Evolutionary conservation across 495 filamentous ascomycete genomes (phyloP).

Genomic region (Podospora fimiseda): DNA sequence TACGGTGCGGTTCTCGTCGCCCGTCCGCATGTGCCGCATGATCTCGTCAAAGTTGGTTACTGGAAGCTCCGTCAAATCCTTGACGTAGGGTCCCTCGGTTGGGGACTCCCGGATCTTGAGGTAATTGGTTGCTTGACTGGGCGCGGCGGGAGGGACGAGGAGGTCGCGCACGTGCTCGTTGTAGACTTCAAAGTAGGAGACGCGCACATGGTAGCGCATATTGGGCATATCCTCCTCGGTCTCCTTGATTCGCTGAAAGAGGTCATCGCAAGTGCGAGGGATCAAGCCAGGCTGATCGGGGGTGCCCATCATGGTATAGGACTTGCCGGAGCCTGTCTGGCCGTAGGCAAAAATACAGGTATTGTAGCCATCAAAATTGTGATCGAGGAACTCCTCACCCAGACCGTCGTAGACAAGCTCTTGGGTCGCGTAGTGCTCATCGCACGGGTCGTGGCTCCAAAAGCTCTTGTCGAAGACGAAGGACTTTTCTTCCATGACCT

Average conservation of each 20-base stretch:
- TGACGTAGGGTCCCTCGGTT: constrained; percentile 94
- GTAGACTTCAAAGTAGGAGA: constrained; percentile 98
- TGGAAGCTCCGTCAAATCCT: constrained; percentile 87
- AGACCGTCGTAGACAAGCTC: constrained; percentile 92
- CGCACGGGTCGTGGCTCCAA: constrained; percentile 76
- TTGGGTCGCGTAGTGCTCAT: constrained; percentile 58
- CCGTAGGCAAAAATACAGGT: constrained; percentile 99
- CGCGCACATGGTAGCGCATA: constrained; percentile 91
- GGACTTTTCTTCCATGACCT: constrained; percentile 74
- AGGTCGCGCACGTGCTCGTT: constrained; percentile 98
- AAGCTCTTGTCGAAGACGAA: constrained; percentile 98
- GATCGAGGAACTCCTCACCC: constrained; percentile 95
- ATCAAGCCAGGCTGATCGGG: constrained; percentile 80
- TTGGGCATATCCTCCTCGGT: constrained; percentile 68
- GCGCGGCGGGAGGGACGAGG: constrained; percentile 59
- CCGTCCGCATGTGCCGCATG: constrained; percentile 80
- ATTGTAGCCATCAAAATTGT: constrained; percentile 99
- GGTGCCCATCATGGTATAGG: constrained; percentile 99
- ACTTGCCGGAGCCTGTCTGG: constrained; percentile 96
- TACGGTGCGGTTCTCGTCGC: constrained; percentile 81
- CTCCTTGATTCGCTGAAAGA: constrained; percentile 89
- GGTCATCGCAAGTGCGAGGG: constrained; percentile 91
- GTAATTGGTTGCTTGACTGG: constrained; percentile 72
- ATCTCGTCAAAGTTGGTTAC: constrained; percentile 79
- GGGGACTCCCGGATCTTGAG: constrained; percentile 96